phyloP scores from a whole-genome alignment of 2,329 filamentous ascomycete species.

The Xylariaceae sp. region DNA sequence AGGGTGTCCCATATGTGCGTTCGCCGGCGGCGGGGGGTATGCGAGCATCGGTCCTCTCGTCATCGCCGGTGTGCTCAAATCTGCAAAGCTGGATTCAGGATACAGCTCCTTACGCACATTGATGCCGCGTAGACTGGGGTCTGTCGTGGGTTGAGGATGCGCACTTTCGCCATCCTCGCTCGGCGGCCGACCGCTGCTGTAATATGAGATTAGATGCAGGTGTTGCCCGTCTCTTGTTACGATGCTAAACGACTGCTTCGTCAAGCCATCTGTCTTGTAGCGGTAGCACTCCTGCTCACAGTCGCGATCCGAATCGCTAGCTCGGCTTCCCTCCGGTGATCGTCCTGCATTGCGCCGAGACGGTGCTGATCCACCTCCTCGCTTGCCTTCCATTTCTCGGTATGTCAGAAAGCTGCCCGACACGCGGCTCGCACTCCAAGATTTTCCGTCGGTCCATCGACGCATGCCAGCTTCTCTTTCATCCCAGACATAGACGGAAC shows the following conservation, averaged over 20 bases:
- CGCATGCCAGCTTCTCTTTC: constrained; percentile 97
- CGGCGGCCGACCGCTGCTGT: constrained; percentile 78
- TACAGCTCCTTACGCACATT: constrained; percentile 92
- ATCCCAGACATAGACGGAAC: constrained; percentile 99
- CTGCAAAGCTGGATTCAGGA: constrained; percentile 88
- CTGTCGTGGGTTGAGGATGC: constrained; percentile 74
- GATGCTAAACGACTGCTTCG: constrained; percentile 99
- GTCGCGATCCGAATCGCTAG: constrained; percentile 79
- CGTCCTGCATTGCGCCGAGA: constrained; percentile 58
- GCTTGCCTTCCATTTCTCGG: constrained; percentile 97
- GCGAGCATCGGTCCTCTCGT: constrained; percentile 67
- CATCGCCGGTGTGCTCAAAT: constrained; percentile 73
- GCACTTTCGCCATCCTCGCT: constrained; percentile 56
- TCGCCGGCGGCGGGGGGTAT: constrained; percentile 28
- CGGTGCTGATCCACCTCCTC: constrained; percentile 69
- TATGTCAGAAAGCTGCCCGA: constrained; percentile 98
- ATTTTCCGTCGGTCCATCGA: constrained; percentile 97
- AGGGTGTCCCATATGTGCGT: constrained; percentile 27
- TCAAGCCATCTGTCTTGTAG: constrained; percentile 93
- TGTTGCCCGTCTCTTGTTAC: constrained; percentile 85
- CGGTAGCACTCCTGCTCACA: constrained; percentile 85
- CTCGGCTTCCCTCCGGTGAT: constrained; percentile 75
- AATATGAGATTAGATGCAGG: constrained; percentile 96
- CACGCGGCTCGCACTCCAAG: constrained; percentile 95
- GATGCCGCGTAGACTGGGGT: constrained; percentile 74